Evolutionary conservation across 148 eudicot species (phyloP).

Genomic region (Rhododendron simsii): DNA sequence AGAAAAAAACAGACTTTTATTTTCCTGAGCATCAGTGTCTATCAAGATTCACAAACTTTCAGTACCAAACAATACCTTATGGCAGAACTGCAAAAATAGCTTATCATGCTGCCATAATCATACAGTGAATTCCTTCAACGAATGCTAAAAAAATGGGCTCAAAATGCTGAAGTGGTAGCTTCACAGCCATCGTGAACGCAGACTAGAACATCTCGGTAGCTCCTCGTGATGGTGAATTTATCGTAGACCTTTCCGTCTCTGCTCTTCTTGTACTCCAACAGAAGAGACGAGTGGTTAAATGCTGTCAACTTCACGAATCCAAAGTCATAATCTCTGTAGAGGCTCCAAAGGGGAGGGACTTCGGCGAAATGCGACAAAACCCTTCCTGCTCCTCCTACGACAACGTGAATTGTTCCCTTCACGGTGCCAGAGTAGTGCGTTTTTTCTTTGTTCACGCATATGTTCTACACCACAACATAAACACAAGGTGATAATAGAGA

Average conservation of each 20-base stretch:
- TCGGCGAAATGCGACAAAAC: conserved; percentile 51
- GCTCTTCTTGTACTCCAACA: conserved; percentile 91
- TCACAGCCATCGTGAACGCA: conserved; percentile 66
- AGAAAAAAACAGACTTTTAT: too few relatives aligned
- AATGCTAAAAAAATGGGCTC: neutral
- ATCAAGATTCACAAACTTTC: neutral
- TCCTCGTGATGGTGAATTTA: conserved; percentile 73
- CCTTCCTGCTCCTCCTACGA: conserved; percentile 79
- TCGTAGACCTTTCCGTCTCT: conserved; percentile 78
- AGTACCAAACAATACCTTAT: neutral
- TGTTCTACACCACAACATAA: conserved; percentile 36
- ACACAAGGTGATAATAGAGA: neutral
- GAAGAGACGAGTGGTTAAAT: conserved; percentile 65
- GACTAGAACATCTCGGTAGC: conserved; percentile 71
- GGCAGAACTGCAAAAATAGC: neutral
- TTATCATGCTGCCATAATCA: neutral
- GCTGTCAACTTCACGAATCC: conserved; percentile 89
- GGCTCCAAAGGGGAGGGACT: conserved; percentile 59
- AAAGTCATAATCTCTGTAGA: conserved; percentile 58
- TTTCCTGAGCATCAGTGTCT: neutral
- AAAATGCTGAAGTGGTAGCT: conserved; percentile 46
- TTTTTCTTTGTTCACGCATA: conserved; percentile 59
- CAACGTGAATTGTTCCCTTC: conserved; percentile 85
- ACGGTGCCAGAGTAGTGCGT: conserved; percentile 61
- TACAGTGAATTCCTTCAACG: neutral